These are phyloP conservation scores for Fusarium oligoseptatum DNA, from an alignment of 2,329 filamentous ascomycete genomes.

Conservation along the genomic window DNA sequence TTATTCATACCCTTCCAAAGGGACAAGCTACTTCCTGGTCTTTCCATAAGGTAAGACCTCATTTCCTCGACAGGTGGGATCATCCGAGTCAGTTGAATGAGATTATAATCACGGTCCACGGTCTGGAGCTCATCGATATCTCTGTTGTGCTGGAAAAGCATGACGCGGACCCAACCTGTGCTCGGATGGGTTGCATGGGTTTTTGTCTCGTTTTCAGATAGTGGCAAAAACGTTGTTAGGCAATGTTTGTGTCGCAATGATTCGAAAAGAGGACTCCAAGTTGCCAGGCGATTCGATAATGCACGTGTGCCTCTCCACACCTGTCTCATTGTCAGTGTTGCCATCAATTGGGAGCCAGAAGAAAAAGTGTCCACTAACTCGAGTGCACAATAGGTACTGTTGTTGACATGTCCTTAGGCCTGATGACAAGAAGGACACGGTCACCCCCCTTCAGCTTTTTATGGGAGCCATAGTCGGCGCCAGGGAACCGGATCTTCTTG, in stretches of 20 bases:
- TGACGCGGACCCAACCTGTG: slow-evolving; percentile 28
- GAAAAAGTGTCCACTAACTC: slow-evolving; percentile 17
- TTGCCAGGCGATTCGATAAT: slow-evolving; percentile 21
- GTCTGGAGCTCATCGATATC: slow-evolving; percentile 42
- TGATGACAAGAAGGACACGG: slow-evolving; percentile 30
- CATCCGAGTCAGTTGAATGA: slow-evolving; percentile 65
- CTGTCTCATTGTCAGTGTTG: slow-evolving; percentile 23
- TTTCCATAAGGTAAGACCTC: slow-evolving; percentile 60
- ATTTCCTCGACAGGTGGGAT: slow-evolving; percentile 74
- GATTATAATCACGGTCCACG: slow-evolving; percentile 18
- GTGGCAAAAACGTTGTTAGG: background rate
- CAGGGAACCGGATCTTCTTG: slow-evolving; percentile 26
- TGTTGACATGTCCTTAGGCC: background rate
- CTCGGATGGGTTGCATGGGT: slow-evolving; percentile 16
- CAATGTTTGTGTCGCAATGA: slow-evolving; percentile 19
- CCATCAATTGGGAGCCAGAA: background rate
- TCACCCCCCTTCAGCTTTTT: slow-evolving; percentile 34
- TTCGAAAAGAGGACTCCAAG: slow-evolving; percentile 23
- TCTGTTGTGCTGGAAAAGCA: slow-evolving; percentile 42
- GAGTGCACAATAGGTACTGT: slow-evolving; percentile 14
- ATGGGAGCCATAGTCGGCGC: slow-evolving; percentile 26
- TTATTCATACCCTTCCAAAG: slow-evolving; percentile 70
- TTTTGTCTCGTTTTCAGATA: background rate
- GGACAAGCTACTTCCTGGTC: slow-evolving; percentile 56
- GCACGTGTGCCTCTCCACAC: slow-evolving; percentile 35